Percentiles rank a stretch among this genome's conserved stretches.
These are phyloP conservation scores for Syzygium oleosum DNA, from an alignment of 345 rosid species.

Conservation along the genomic window DNA sequence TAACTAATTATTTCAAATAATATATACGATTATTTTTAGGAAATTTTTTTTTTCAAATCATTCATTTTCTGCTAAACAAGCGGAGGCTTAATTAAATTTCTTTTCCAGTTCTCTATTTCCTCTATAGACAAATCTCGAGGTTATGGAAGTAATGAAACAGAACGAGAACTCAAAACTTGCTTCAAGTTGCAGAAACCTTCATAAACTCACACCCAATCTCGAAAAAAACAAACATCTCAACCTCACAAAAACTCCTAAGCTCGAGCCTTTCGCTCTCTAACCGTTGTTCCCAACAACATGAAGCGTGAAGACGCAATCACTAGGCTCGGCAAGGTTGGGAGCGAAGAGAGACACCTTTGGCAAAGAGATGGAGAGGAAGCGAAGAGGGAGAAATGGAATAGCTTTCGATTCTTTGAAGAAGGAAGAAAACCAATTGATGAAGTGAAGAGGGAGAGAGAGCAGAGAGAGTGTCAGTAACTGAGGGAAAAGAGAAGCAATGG, in stretches of 20 bases:
- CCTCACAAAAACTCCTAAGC: not conserved
- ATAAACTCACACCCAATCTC: slow-evolving; percentile 22
- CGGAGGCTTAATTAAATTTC: not conserved
- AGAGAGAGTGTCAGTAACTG: not conserved
- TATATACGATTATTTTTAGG: no score
- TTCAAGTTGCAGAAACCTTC: slow-evolving; percentile 97
- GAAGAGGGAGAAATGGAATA: not conserved
- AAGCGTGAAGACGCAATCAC: slow-evolving; percentile 69
- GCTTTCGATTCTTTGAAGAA: not conserved
- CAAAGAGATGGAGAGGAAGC: no score
- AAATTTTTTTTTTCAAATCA: no score
- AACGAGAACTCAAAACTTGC: slow-evolving; percentile 38
- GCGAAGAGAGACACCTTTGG: not conserved
- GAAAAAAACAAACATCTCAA: not conserved
- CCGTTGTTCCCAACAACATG: slow-evolving; percentile 64
- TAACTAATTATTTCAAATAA: no score
- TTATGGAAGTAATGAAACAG: not conserved
- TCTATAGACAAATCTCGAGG: not conserved
- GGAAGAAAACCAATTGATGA: not conserved
- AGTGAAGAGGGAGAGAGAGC: not conserved
- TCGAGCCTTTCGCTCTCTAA: not conserved
- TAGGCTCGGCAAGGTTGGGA: slow-evolving; percentile 59
- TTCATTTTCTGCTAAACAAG: no score
- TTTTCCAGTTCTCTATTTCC: not conserved
- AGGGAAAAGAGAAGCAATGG: not conserved